Base-by-base conservation (phyloP, 2,329 filamentous ascomycete genomes). In the Trichoderma sp. region DNA sequence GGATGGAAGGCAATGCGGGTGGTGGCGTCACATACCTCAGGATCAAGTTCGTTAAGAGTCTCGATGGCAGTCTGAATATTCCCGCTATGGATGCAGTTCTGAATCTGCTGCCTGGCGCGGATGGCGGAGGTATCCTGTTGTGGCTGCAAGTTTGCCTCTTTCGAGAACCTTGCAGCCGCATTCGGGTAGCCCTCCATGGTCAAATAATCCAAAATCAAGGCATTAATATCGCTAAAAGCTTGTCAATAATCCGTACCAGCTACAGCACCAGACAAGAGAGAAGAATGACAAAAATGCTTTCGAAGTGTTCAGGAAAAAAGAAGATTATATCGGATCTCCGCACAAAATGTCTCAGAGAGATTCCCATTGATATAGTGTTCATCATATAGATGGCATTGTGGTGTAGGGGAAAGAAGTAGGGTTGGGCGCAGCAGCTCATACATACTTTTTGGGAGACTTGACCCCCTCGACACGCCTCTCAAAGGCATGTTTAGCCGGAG, bases 321-420 rank as follows among this genome's bases (percentile, higher is more conserved):
- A 81, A 80, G 59, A 62, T 76, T 73, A 81, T 81, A 93, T 91
- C 87, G 84, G 82, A 90, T 94, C 90, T 99, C 96, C 92, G 93
- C 96, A 99, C 88, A 83, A 81, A 84, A 85, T 89, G 62, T 88
- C 93, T 98, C 93, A 92, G 96, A 99, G 97, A 99, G 96, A 99
- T 99, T 99, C 96, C 96, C 96, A 99, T 97, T 97, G 91, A 93
- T 91, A 91, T 87, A 84, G 84, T 87, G 86, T 93, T 97, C 95
- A 97, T 97, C 86, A 90, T 85, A 77, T 84, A 75, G 75, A 77
- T 84, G 74, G 75, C 74, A 63, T 13, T 30, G 15, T 62, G 67
- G 57, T 11, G 9, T 9, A 20, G 32, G n/a, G 26, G 43, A 61
- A 57, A 47, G 34, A 65, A 67, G 66, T 23, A 32, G 72, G 63